Base-by-base conservation (phyloP, 176 grass and related monocot genomes). In the Oryza australiensis region DNA sequence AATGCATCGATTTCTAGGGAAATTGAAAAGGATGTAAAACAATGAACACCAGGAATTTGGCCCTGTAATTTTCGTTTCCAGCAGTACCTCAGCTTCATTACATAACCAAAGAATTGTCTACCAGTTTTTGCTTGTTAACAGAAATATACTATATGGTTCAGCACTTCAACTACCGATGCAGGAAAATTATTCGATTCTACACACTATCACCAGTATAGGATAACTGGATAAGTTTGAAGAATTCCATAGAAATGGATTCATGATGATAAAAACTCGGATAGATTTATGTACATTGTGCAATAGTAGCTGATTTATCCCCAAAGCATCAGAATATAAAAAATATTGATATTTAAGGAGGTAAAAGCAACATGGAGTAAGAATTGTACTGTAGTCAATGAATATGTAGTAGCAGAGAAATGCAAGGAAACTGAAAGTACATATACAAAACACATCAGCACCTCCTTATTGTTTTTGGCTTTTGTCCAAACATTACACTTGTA, bases 401-500 rank as follows among this genome's bases (percentile, higher is more conserved):
- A 60, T 24, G 22, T 9, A 24, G n/a, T 60, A 60, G n/a, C 55
- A 60, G 55, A 60, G 55, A 60, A 60, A 23, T 11, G 22, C 20
- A 60, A 60, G n/a, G 55, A 60, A 60, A 60, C 9, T 60, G 2
- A n/a, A 60, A 23, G 55, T 24, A 24, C 7, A 24, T 59, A 23
- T 23, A 22, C 55, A 60, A 60, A 60, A 60, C 55, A 55, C n/a
- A n/a, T 24, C 9, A 59, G n/a, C 55, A 10, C n/a, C 10, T 8
- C n/a, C 7, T 60, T 60, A 11, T 10, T 60, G n/a, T 24, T 60
- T 23, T 60, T 4, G 33, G 32, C n/a, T 23, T n/a, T n/a, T 2
- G 20, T 69, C 34, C 34, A 34, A 69, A 80, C 65, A 86, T 26
- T 68, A n/a, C 51, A n/a, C 72, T 51, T 69, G 46, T 49, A 49